A percentile compares a stretch with the other conserved stretches of the same genome.
Evolutionary conservation across 2,329 filamentous ascomycete genomes (phyloP).

Genomic region (Penicillium sp.): DNA sequence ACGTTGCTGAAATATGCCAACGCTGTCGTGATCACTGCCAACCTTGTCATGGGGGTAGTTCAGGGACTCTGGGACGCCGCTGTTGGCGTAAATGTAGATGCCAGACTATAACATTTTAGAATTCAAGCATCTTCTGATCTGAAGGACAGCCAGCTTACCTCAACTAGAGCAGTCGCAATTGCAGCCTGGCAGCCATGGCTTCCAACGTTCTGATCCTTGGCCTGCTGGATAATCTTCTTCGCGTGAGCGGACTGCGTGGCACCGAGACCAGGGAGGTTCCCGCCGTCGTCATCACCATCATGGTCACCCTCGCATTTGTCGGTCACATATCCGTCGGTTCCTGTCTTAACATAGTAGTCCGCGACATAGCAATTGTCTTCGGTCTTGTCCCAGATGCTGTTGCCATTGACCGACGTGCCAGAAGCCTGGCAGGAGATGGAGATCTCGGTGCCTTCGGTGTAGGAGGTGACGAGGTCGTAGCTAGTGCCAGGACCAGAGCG

Average conservation of each 20-base stretch:
- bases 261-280: constrained; percentile 23
- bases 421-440: neutral
- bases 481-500: neutral
- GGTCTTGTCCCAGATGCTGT: constrained; percentile 4
- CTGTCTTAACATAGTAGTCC: neutral
- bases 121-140: too few species aligned
- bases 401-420: neutral
- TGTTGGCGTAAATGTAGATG: neutral
- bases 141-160: constrained; percentile 14
- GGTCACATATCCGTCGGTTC: constrained; percentile 3
- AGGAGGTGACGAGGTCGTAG: neutral
- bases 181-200: constrained; percentile 27
- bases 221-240: constrained; percentile 25
- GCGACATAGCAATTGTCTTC: neutral
- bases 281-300: constrained; percentile 1
- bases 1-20: constrained; percentile 33
- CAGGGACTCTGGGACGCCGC: constrained; percentile 22
- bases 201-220: constrained; percentile 24
- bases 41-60: constrained; percentile 28
- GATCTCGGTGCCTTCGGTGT: neutral
- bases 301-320: constrained; percentile 6
- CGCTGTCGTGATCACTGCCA: constrained; percentile 29
- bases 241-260: constrained; percentile 27
- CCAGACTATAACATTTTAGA: neutral
- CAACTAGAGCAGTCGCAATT: constrained; percentile 29